Percentiles rank a stretch among this genome's conserved stretches.
Conservation (phyloP, 2,329 filamentous ascomycete genomes). For the Dactylellina parvicollis region DNA sequence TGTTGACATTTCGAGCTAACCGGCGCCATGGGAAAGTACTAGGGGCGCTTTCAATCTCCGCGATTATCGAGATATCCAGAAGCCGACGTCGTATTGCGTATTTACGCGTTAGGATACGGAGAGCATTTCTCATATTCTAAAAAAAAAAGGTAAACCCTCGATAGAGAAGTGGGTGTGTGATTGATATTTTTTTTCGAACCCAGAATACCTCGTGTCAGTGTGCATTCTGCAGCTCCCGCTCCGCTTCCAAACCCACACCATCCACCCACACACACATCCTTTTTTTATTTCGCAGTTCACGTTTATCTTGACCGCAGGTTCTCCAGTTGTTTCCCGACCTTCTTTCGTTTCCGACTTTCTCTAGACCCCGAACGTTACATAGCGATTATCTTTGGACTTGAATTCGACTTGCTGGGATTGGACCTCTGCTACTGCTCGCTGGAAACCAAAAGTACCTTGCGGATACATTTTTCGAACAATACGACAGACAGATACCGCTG, state of each 20-base stretch:
- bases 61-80: constrained; percentile 11
- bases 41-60: constrained; percentile 5
- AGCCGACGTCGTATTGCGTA: constrained; percentile 20
- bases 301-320: constrained; percentile 5
- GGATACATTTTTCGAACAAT: constrained; percentile 16
- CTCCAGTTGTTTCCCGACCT: constrained; percentile 9
- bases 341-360: constrained; percentile 17
- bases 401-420: constrained; percentile 12
- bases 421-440: constrained; percentile 16
- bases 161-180: constrained; percentile 19
- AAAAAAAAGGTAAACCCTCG: constrained; percentile 31
- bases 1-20: constrained; percentile 21
- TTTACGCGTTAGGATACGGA: constrained; percentile 47
- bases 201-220: constrained; percentile 49
- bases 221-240: constrained; percentile 41
- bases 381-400: constrained; percentile 16
- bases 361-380: constrained; percentile 1
- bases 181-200: constrained; percentile 21
- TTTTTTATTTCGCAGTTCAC: not conserved
- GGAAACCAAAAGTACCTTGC: not conserved
- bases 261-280: not conserved
- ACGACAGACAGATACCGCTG: constrained; percentile 13
- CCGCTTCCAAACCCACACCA: constrained; percentile 3
- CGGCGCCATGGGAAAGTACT: constrained; percentile 2
- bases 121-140: constrained; percentile 11